Evolutionary conservation across 2,329 filamentous ascomycete species (phyloP).

Genomic region (Verticillium albo-atrum): DNA sequence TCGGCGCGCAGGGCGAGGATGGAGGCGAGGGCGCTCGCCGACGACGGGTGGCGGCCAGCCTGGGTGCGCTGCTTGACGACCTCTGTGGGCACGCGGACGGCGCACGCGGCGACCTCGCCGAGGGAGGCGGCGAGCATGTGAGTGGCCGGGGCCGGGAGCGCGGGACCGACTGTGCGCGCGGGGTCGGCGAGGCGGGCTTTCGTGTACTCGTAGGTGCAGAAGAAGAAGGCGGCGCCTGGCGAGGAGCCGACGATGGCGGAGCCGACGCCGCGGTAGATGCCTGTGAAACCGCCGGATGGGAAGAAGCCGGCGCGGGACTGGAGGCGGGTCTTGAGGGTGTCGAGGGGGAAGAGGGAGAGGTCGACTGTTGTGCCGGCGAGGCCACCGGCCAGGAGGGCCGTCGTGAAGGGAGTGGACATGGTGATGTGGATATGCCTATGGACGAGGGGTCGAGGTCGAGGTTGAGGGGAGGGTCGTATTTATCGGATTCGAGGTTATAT

Average conservation of each 20-base stretch:
- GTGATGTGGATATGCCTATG: slow-evolving; percentile 13
- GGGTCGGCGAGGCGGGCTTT: slow-evolving; percentile 47
- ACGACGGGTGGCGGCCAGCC: slow-evolving; percentile 73
- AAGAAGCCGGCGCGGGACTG: slow-evolving; percentile 78
- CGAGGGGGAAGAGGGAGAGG: slow-evolving; percentile 93
- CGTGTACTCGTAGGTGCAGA: slow-evolving; percentile 83
- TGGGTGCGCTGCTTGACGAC: slow-evolving; percentile 97
- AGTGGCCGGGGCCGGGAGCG: slow-evolving; percentile 17
- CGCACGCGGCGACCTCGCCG: slow-evolving; percentile 89
- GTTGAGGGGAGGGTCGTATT: not conserved
- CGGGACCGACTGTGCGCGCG: slow-evolving; percentile 18
- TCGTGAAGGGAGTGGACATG: slow-evolving; percentile 45
- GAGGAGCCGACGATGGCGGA: slow-evolving; percentile 87
- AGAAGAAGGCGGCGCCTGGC: slow-evolving; percentile 93
- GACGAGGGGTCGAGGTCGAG: not conserved
- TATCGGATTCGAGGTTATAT: not conserved
- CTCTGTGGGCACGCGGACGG: slow-evolving; percentile 89
- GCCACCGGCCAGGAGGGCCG: slow-evolving; percentile 73
- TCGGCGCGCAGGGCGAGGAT: slow-evolving; percentile 53
- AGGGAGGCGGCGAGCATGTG: slow-evolving; percentile 85
- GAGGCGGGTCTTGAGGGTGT: slow-evolving; percentile 96
- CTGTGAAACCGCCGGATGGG: slow-evolving; percentile 78
- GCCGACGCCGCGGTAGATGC: slow-evolving; percentile 90
- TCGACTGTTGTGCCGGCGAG: slow-evolving; percentile 94
- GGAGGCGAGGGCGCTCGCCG: slow-evolving; percentile 59